Evolutionary conservation across 768 basidiomycete species (phyloP).

Genomic region (Holtermanniella nyarrowii): DNA sequence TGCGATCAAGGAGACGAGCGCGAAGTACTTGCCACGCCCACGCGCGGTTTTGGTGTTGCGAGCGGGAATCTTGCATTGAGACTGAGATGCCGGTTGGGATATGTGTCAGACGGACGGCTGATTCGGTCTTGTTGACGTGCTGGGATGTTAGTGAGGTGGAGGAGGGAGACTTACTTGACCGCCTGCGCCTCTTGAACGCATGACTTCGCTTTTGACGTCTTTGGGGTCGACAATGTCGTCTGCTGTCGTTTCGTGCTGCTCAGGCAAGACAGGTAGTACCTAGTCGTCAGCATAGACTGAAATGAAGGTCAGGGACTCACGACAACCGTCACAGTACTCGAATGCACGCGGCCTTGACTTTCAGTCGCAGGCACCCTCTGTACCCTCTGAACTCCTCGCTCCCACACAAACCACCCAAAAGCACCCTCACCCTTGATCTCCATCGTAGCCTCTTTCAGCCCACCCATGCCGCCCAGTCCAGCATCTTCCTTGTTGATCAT

Average conservation of each 20-base stretch:
- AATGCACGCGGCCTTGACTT: slow-evolving; percentile 74
- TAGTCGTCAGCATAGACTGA: neutral
- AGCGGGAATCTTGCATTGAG: slow-evolving; percentile 95
- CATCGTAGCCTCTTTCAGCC: slow-evolving; percentile 39
- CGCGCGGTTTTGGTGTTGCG: slow-evolving; percentile 91
- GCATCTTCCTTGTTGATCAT: slow-evolving; percentile 29
- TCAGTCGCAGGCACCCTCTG: slow-evolving; percentile 91
- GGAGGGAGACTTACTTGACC: slow-evolving; percentile 59
- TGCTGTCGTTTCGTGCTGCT: slow-evolving; percentile 52
- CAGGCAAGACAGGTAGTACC: slow-evolving; percentile 64
- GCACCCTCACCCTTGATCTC: slow-evolving; percentile 48
- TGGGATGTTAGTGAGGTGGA: slow-evolving; percentile 34
- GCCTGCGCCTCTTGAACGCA: slow-evolving; percentile 93
- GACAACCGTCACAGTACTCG: slow-evolving; percentile 77
- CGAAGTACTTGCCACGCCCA: slow-evolving; percentile 83
- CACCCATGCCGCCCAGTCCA: slow-evolving; percentile 14
- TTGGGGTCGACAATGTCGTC: slow-evolving; percentile 63
- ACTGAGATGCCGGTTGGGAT: slow-evolving; percentile 86
- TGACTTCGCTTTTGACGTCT: slow-evolving; percentile 83
- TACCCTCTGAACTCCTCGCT: slow-evolving; percentile 91
- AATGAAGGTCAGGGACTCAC: slow-evolving; percentile 47
- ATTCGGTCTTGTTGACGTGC: slow-evolving; percentile 99
- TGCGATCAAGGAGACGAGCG: slow-evolving; percentile 72
- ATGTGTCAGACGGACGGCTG: slow-evolving; percentile 88
- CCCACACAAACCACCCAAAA: slow-evolving; percentile 54